Percentiles rank a stretch among this genome's conserved stretches.
phyloP scores from a whole-genome alignment of 306 rosid genomes.

The Begonia fuchsioides region DNA sequence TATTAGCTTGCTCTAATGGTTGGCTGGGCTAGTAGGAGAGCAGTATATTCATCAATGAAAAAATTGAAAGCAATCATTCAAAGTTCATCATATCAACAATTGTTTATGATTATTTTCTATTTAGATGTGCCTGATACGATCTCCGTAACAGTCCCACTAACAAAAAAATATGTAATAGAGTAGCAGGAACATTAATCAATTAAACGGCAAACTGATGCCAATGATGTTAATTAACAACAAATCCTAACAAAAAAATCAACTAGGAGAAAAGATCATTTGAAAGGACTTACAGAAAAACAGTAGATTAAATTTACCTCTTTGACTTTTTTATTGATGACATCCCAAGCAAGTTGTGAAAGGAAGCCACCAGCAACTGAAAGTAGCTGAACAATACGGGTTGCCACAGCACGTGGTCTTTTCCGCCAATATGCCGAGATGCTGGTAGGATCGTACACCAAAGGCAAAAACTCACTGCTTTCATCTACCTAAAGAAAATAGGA shows the following conservation, averaged over 20 bases:
- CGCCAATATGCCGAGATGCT: conserved; percentile 95
- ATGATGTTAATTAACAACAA: too few relatives aligned
- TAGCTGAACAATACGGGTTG: conserved; percentile 72
- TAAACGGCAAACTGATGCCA: too few relatives aligned
- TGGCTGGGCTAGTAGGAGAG: too few relatives aligned
- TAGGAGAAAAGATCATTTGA: neutral
- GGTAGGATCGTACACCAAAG: conserved; percentile 73
- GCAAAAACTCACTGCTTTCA: conserved; percentile 91
- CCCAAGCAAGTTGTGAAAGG: conserved; percentile 66
- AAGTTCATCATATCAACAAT: too few relatives aligned
- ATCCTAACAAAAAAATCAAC: neutral
- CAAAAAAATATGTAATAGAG: too few relatives aligned
- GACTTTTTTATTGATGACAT: conserved; percentile 70
- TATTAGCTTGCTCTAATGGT: too few relatives aligned
- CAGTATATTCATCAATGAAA: too few relatives aligned
- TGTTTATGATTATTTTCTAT: too few relatives aligned
- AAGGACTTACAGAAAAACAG: neutral
- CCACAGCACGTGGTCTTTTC: conserved; percentile 84
- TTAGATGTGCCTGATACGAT: too few relatives aligned
- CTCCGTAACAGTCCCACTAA: too few relatives aligned
- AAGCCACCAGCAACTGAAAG: conserved; percentile 95
- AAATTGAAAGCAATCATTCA: too few relatives aligned
- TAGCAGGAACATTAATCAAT: too few relatives aligned
- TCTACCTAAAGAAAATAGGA: conserved; percentile 36
- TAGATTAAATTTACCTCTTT: conserved; percentile 46